Percentiles rank a stretch among this genome's conserved stretches.
Evolutionary conservation across 768 basidiomycete genomes (phyloP).

Genomic region (Sutorius australiensis): DNA sequence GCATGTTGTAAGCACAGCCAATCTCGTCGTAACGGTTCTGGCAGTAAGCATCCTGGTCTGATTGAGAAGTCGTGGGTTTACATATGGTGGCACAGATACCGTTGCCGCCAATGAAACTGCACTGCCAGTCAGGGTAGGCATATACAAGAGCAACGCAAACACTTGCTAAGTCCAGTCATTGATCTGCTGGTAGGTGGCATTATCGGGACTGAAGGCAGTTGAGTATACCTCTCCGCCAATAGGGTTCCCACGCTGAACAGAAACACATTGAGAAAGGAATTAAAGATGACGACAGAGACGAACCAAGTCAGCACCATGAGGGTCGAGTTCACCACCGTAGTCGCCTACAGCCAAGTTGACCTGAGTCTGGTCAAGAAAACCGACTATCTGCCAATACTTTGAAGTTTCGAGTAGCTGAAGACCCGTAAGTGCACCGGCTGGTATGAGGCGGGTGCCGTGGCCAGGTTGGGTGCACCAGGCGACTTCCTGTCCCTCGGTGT

Average conservation of each 20-base stretch:
- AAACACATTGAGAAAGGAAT: constrained; percentile 6
- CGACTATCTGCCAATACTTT: constrained; percentile 56
- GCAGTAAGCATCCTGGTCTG: constrained; percentile 47
- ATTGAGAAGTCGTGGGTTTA: constrained; percentile 45
- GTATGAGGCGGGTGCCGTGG: constrained; percentile 69
- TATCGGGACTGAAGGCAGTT: constrained; percentile 43
- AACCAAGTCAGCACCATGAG: constrained; percentile 66
- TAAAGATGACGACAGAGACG: constrained; percentile 19
- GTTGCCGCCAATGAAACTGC: constrained; percentile 60
- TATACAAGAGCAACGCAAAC: background rate
- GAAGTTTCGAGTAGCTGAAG: constrained; percentile 60
- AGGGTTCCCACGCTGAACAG: constrained; percentile 68
- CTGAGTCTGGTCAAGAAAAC: constrained; percentile 59
- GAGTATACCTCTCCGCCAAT: constrained; percentile 70
- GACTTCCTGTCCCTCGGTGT: constrained; percentile 65
- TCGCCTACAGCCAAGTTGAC: constrained; percentile 54
- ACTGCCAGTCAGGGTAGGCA: constrained; percentile 5
- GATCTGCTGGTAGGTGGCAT: constrained; percentile 47
- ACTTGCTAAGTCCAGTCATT: constrained; percentile 63
- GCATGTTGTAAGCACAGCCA: constrained; percentile 73
- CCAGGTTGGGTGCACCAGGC: constrained; percentile 69
- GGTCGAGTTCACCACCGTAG: constrained; percentile 74
- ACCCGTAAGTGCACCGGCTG: constrained; percentile 56
- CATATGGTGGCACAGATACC: constrained; percentile 71
- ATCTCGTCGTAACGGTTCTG: constrained; percentile 71